A percentile compares a stretch with the other conserved stretches of the same genome.
phyloP scores from a whole-genome alignment of 2,329 filamentous ascomycete genomes.

The Westerdykella ornata region DNA sequence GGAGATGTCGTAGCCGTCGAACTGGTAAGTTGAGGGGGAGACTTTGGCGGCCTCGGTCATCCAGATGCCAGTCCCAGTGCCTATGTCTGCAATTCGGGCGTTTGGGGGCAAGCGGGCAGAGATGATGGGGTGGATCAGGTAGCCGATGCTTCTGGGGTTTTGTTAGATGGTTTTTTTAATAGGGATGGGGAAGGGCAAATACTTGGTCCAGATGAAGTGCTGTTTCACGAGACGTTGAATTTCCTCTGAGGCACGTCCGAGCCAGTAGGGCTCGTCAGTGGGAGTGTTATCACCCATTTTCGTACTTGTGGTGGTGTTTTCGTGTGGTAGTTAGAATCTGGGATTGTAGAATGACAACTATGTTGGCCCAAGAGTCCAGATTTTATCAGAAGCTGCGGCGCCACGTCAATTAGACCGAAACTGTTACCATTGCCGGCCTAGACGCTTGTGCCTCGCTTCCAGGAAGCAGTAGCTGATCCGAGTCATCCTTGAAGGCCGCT shows the following conservation, averaged over 20 bases:
- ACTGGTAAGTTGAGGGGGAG: conserved; percentile 16
- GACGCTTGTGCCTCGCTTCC: too few species aligned
- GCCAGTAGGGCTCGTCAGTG: conserved; percentile 24
- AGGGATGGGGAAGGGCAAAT: not conserved
- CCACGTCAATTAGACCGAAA: too few species aligned
- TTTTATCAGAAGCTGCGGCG: too few species aligned
- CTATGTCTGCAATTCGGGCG: conserved; percentile 27
- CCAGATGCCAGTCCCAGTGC: conserved; percentile 29
- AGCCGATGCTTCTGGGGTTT: conserved; percentile 17
- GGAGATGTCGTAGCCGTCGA: conserved; percentile 28
- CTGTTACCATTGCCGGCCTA: too few species aligned
- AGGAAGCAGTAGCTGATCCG: too few species aligned
- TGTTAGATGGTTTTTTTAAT: not conserved
- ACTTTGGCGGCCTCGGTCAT: conserved; percentile 16
- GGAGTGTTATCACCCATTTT: conserved; percentile 1
- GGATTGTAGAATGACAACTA: too few species aligned
- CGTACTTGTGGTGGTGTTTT: too few species aligned
- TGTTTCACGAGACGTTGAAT: conserved; percentile 25
- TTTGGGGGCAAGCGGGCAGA: conserved; percentile 11
- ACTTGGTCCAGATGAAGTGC: conserved; percentile 24
- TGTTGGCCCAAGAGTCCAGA: too few species aligned
- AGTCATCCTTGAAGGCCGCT: too few species aligned
- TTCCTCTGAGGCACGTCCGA: conserved; percentile 20
- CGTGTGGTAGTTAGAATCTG: too few species aligned
- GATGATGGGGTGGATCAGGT: conserved; percentile 22